Evolutionary conservation across 768 basidiomycete genomes (phyloP), one percentile per base, ranked within the genome.

Genomic region (Stropharia rugosoannulata): DNA sequence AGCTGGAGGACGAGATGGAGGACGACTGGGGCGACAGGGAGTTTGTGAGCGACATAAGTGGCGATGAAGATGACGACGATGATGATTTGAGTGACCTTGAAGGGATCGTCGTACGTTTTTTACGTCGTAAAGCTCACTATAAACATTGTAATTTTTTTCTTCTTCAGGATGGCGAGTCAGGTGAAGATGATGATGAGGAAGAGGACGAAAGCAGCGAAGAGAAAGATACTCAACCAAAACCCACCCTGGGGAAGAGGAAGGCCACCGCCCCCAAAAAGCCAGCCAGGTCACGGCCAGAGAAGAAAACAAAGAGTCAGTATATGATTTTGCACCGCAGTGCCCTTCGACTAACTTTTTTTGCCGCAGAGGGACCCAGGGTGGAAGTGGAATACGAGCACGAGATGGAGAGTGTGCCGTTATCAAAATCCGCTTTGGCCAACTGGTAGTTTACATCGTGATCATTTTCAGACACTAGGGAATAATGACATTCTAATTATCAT

Each of bases 301-400:
- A 85, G 68, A 83, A 84, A 69, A 69, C 75, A 25, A 85, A 81
- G 62, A 81, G 86, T 84, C 67, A 61, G 82, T 32, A 7, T 77
- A 52, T 44, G 22, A n/a, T 18, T 48, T n/a, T 47, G 41, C 45
- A 32, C 45, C 18, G 32, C 46, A 47, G 40, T 11, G 13, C 29
- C 29, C 25, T 54, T 16, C 29, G 51, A 2, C 22, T 50, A 49
- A 49, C 27, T 57, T 22, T 55, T 43, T 42, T 49, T 40, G 43
- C 39, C 57, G 9, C 68, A 87, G 87, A 79, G 64, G 90, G 86
- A 16, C 88, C 93, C 12, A 79, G 87, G 60, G 88, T 98, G 66
- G 93, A 98, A 69, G 88, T 98, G 64, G 96, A 98, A 72, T 97
- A 97, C 84, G 95, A 98, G 70, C 85, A 92, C 68, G 95, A 97